phyloP scores from a whole-genome alignment of 2,329 filamentous ascomycete genomes.

The Acrocalymma vagum region DNA sequence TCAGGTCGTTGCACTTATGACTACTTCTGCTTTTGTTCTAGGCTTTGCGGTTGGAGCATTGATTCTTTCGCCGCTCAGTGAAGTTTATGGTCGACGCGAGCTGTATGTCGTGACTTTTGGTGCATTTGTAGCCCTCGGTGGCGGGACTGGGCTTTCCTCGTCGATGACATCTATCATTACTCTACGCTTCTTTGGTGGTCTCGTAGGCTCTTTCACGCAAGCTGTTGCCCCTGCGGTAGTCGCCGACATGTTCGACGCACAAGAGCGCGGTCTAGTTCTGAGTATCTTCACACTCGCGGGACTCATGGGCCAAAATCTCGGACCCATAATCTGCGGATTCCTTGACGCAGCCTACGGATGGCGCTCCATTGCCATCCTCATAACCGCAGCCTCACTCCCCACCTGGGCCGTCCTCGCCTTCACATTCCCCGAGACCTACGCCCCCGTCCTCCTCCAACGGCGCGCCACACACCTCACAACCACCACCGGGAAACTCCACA shows the following conservation, averaged over 20 bases:
- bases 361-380: slow-evolving; percentile 77
- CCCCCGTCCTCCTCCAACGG: slow-evolving; percentile 75
- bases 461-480: slow-evolving; percentile 75
- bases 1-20: slow-evolving; percentile 30
- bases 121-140: slow-evolving; percentile 32
- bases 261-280: slow-evolving; percentile 68
- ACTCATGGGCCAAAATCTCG: slow-evolving; percentile 66
- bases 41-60: slow-evolving; percentile 39
- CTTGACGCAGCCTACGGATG: slow-evolving; percentile 74
- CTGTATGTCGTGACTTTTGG: slow-evolving; percentile 27
- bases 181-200: slow-evolving; percentile 40
- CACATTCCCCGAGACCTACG: slow-evolving; percentile 88
- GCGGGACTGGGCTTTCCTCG: slow-evolving; percentile 32
- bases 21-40: slow-evolving; percentile 35
- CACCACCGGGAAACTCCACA: slow-evolving; percentile 68
- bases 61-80: slow-evolving; percentile 35
- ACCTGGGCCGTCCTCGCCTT: slow-evolving; percentile 74
- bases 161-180: slow-evolving; percentile 33
- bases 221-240: slow-evolving; percentile 37
- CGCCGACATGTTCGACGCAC: slow-evolving; percentile 65
- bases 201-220: slow-evolving; percentile 37
- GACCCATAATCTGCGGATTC: slow-evolving; percentile 70
- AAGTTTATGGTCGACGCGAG: slow-evolving; percentile 37
- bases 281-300: slow-evolving; percentile 68
- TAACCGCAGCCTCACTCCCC: slow-evolving; percentile 72